Percentiles rank a stretch among this genome's conserved stretches.
phyloP scores from a whole-genome alignment of 2,329 filamentous ascomycete genomes.

The Beauveria varroae region DNA sequence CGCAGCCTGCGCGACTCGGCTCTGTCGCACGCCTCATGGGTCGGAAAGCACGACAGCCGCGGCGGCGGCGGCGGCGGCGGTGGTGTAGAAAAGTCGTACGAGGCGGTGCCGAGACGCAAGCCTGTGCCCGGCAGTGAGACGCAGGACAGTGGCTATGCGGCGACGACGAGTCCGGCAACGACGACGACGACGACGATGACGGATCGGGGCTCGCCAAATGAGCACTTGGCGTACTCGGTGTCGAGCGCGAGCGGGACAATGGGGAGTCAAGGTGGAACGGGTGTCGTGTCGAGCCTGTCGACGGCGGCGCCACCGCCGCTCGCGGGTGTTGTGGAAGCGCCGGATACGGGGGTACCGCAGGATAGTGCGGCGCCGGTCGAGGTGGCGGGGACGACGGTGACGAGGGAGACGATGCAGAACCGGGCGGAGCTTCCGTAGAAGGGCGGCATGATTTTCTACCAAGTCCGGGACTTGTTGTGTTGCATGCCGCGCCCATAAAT shows the following conservation, averaged over 20 bases:
- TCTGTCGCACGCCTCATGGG: neutral
- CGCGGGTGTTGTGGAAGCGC: neutral
- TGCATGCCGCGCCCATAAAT: neutral
- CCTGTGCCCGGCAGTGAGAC: neutral
- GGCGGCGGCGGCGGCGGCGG: neutral
- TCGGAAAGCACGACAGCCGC: neutral
- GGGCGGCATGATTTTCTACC: neutral
- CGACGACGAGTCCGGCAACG: neutral
- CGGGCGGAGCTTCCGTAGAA: neutral
- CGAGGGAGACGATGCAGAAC: constrained; percentile 4
- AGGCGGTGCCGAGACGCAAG: neutral
- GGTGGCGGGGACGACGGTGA: constrained; percentile 2
- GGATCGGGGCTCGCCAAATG: neutral
- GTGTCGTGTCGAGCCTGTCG: neutral
- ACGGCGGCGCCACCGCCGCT: neutral
- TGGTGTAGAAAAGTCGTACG: neutral
- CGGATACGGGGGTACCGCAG: neutral
- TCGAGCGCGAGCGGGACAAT: neutral
- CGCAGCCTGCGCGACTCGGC: neutral
- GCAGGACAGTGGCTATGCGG: neutral
- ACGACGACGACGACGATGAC: neutral
- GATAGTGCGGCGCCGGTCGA: constrained; percentile 1
- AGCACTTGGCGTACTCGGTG: constrained; percentile 1
- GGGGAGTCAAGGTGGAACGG: neutral
- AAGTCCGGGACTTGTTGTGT: neutral